phyloP scores from a whole-genome alignment of 2,329 filamentous ascomycete species.

The Amesomyces nigricolor region DNA sequence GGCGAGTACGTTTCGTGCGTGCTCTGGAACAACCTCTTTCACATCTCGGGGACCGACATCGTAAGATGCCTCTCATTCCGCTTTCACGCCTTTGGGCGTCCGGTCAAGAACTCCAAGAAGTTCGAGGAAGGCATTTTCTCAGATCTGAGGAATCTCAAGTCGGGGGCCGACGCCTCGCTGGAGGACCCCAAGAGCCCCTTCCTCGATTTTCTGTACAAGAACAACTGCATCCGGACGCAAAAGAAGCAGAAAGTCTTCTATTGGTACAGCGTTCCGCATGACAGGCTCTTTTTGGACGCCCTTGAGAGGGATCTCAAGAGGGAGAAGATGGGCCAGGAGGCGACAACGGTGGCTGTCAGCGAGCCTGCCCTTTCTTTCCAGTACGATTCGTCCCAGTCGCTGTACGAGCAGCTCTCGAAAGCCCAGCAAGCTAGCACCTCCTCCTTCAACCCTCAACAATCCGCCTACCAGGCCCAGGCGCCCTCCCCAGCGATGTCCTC shows the following conservation, averaged over 20 bases:
- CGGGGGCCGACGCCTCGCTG: conserved; percentile 92
- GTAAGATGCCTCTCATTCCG: conserved; percentile 96
- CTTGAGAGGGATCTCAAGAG: conserved; percentile 95
- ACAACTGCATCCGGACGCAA: conserved; percentile 99
- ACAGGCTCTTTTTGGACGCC: conserved; percentile 93
- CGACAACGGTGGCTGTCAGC: conserved; percentile 92
- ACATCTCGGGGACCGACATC: conserved; percentile 98
- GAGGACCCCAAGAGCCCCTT: conserved; percentile 99
- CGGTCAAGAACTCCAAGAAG: conserved; percentile 99
- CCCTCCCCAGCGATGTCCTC: conserved; percentile 85
- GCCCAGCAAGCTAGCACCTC: conserved; percentile 98
- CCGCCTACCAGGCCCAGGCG: conserved; percentile 69
- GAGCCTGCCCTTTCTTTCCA: conserved; percentile 97
- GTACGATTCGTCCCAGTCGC: conserved; percentile 97
- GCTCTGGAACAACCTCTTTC: conserved; percentile 98
- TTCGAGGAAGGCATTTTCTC: conserved; percentile 99
- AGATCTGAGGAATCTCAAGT: conserved; percentile 95
- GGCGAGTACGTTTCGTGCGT: conserved; percentile 99
- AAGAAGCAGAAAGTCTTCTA: conserved; percentile 99
- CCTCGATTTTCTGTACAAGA: conserved; percentile 98
- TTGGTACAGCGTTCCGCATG: conserved; percentile 99
- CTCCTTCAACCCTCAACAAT: conserved; percentile 78
- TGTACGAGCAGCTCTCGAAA: conserved; percentile 99
- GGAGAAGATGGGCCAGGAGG: conserved; percentile 99
- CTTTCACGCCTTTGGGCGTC: conserved; percentile 96